These are phyloP conservation scores for Sugiyamaella marilandica DNA, from an alignment of 805 yeast genomes.

Conservation along the genomic window DNA sequence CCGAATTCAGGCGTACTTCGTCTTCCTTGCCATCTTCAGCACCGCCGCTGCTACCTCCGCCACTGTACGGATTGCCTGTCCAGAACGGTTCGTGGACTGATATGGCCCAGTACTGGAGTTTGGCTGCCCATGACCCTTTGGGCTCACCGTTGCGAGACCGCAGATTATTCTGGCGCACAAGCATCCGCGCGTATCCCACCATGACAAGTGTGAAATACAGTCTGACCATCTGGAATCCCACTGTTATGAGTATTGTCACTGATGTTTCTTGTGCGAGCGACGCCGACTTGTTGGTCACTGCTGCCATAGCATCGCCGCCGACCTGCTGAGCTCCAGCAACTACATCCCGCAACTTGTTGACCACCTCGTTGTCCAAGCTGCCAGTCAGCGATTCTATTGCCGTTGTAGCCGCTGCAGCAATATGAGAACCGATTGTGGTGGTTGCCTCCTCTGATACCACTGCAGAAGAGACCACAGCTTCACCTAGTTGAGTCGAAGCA, in stretches of 20 bases:
- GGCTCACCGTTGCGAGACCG: slow-evolving; percentile 34
- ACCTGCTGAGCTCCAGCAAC: slow-evolving; percentile 10
- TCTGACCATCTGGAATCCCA: slow-evolving; percentile 43
- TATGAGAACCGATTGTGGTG: neutral
- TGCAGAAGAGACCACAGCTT: neutral
- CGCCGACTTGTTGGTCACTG: slow-evolving; percentile 20
- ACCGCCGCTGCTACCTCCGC: neutral
- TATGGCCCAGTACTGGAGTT: slow-evolving; percentile 27
- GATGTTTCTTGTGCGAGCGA: slow-evolving; percentile 32
- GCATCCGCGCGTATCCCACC: slow-evolving; percentile 50
- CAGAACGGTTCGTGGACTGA: slow-evolving; percentile 30
- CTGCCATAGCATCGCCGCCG: neutral
- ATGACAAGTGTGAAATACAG: slow-evolving; percentile 52
- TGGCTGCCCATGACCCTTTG: slow-evolving; percentile 28
- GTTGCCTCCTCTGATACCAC: neutral
- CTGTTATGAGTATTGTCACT: slow-evolving; percentile 47
- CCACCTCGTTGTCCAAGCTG: neutral
- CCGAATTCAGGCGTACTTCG: slow-evolving; percentile 1
- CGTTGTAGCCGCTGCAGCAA: slow-evolving; percentile 6
- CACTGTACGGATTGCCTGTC: slow-evolving; percentile 25
- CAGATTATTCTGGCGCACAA: slow-evolving; percentile 42
- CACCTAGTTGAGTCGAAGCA: neutral
- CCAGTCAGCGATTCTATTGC: slow-evolving; percentile 1
- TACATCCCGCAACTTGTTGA: neutral
- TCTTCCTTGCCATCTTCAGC: slow-evolving; percentile 1